These are phyloP conservation scores for Sarcodon sp. DNA, from an alignment of 768 basidiomycete genomes.

Conservation along the genomic window DNA sequence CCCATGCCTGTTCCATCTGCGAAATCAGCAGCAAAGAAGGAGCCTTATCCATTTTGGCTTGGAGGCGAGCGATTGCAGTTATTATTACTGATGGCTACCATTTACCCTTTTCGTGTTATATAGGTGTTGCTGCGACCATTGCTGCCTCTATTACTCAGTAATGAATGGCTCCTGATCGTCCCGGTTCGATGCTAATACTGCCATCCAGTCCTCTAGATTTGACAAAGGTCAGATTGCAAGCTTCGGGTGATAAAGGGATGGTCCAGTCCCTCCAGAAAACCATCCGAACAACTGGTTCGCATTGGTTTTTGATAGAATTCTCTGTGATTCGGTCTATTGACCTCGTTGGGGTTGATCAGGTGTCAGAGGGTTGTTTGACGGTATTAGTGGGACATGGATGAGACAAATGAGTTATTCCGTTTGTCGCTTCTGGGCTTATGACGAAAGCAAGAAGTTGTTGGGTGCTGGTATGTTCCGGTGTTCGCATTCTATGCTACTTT, in stretches of 20 bases:
- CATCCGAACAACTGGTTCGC: conserved; percentile 56
- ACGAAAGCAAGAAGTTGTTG: conserved; percentile 76
- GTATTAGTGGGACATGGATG: conserved; percentile 80
- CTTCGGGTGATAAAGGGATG: conserved; percentile 89
- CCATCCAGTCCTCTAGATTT: conserved; percentile 64
- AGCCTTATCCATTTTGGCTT: conserved; percentile 80
- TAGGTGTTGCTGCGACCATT: conserved; percentile 71
- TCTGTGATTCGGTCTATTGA: not conserved
- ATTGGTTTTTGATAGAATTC: not conserved
- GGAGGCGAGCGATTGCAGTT: conserved; percentile 37
- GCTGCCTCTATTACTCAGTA: conserved; percentile 85
- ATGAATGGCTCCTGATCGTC: not conserved
- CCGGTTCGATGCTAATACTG: not conserved
- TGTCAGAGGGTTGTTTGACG: conserved; percentile 67
- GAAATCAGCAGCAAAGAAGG: conserved; percentile 26
- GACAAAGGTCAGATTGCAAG: conserved; percentile 86
- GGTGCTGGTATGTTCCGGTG: conserved; percentile 36
- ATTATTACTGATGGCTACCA: conserved; percentile 1
- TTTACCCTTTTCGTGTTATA: not conserved
- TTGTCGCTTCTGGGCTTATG: conserved; percentile 90
- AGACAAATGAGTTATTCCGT: conserved; percentile 90
- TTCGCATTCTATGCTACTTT: not conserved
- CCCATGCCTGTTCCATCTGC: too few species aligned
- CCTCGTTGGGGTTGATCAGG: conserved; percentile 18
- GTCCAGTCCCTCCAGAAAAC: conserved; percentile 75